Percentiles rank a stretch among this genome's conserved stretches.
phyloP scores from a whole-genome alignment of 441 rosid genomes.

The Heliophila coronopifolia region DNA sequence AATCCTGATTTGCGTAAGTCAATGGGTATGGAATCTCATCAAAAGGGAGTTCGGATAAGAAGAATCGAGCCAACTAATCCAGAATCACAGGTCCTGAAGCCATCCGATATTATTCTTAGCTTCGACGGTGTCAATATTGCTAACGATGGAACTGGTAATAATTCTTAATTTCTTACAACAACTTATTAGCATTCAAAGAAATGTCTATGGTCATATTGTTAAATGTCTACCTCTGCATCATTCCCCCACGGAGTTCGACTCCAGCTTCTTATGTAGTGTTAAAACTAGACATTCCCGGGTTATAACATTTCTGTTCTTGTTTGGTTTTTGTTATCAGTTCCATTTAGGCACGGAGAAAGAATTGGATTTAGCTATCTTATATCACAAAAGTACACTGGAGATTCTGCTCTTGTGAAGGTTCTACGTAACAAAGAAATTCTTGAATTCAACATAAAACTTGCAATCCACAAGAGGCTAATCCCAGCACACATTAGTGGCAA shows the following conservation, averaged over 20 bases:
- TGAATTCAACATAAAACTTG: constrained; percentile 63
- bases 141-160: constrained; percentile 89
- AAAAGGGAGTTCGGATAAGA: constrained; percentile 87
- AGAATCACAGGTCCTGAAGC: constrained; percentile 69
- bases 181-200: neutral
- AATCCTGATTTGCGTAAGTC: constrained; percentile 76
- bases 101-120: constrained; percentile 77
- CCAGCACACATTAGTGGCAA: constrained; percentile 71
- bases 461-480: constrained; percentile 69
- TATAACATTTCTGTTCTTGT: neutral
- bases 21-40: constrained; percentile 75
- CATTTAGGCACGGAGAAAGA: constrained; percentile 87
- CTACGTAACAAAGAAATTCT: constrained; percentile 56
- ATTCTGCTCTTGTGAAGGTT: constrained; percentile 64
- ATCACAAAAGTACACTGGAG: constrained; percentile 87
- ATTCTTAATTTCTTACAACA: too few relatives aligned
- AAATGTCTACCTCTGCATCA: too few relatives aligned
- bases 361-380: constrained; percentile 92
- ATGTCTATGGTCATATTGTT: too few relatives aligned
- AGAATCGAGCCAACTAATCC: constrained; percentile 88
- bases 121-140: constrained; percentile 83
- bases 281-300: neutral
- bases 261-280: too few relatives aligned
- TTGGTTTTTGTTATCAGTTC: constrained; percentile 46
- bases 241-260: too few relatives aligned